Base-by-base conservation (phyloP, 139 green algal genomes). In the Chlorella sp. region DNA sequence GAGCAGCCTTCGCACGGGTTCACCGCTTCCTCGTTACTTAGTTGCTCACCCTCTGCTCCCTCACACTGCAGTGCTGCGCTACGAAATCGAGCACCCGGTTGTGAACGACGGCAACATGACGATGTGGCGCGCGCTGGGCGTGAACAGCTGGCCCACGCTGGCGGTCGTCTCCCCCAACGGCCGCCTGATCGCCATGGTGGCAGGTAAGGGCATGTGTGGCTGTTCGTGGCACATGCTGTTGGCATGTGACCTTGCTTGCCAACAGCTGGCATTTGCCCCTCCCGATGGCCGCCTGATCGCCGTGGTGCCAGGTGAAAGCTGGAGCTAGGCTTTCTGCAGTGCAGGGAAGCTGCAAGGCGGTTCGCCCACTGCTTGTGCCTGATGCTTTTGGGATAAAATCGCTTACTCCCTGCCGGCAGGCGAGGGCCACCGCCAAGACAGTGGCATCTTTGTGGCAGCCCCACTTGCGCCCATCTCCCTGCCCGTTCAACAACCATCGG, bases 41-140 rank as follows among this genome's bases (percentile, higher is more conserved):
- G n/a, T n/a, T n/a, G 8, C n/a, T 46, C 6, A 14, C 40, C 30
- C 73, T 32, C 26, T 46, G 30, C 13, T 64, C 43, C 32, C 32
- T 41, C 38, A 24, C 38, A 40, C 54, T 75, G 54, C 75, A 75
- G 89, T 94, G 38, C 74, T 94, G 65, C 84, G 93, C 34, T 97
- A 97, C 83, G 94, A 96, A 26, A 84, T 96, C 28, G 44, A 32
- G 36, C 93, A 96, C 73, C 93, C 93, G 0, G 93, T 96, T 32
- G 85, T 96, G 32, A 96, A 96, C 74, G 93, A 96, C 84, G 79
- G 76, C 34, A 70, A 80, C 46, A 97, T 97, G 93, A 68, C 80
- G 19, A 62, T 97, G 90, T 96, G 93, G 93, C 87, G 81, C 16
- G 86, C 70, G 14, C 87, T 97, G 86, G 93, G 93, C 46, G 88